These are phyloP conservation scores for Candida schatavii DNA, from an alignment of 805 yeast species.

Conservation along the genomic window DNA sequence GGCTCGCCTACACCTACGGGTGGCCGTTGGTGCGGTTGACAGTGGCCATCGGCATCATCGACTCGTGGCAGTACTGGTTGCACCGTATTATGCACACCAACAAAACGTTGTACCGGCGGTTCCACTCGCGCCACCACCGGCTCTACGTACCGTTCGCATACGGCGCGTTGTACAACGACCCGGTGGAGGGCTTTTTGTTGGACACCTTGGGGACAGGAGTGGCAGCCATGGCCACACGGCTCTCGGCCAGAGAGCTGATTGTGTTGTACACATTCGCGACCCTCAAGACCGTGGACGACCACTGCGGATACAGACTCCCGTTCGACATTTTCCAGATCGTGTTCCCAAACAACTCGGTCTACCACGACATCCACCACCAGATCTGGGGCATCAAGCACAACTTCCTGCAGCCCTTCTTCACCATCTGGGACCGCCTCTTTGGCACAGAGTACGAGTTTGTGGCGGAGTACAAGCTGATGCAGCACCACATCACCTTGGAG, in stretches of 20 bases:
- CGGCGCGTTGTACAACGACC: slow-evolving; percentile 94
- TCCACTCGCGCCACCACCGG: slow-evolving; percentile 94
- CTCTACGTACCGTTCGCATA: slow-evolving; percentile 94
- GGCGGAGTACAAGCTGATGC: slow-evolving; percentile 63
- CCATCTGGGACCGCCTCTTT: slow-evolving; percentile 80
- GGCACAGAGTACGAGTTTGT: slow-evolving; percentile 65
- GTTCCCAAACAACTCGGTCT: slow-evolving; percentile 93
- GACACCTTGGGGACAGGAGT: slow-evolving; percentile 93
- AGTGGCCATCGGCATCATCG: slow-evolving; percentile 72
- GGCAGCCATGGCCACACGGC: slow-evolving; percentile 59
- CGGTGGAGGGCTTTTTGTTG: slow-evolving; percentile 87
- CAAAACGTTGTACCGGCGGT: slow-evolving; percentile 68
- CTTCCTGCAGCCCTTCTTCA: slow-evolving; percentile 94
- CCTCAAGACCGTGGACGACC: slow-evolving; percentile 95
- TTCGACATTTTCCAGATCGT: slow-evolving; percentile 84
- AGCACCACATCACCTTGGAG: slow-evolving; percentile 62
- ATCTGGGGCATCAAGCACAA: slow-evolving; percentile 91
- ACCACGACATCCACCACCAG: slow-evolving; percentile 98
- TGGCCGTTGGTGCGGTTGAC: slow-evolving; percentile 55
- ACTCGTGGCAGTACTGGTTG: slow-evolving; percentile 92
- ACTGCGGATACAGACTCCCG: slow-evolving; percentile 95
- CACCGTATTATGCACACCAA: slow-evolving; percentile 88
- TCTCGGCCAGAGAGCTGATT: slow-evolving; percentile 75
- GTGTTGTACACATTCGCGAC: slow-evolving; percentile 83
- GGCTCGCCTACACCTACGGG: slow-evolving; percentile 59